Percentiles rank a stretch among this genome's conserved stretches.
Evolutionary conservation across 2,329 filamentous ascomycete species (phyloP).

Genomic region (Neofusicoccum parvum): DNA sequence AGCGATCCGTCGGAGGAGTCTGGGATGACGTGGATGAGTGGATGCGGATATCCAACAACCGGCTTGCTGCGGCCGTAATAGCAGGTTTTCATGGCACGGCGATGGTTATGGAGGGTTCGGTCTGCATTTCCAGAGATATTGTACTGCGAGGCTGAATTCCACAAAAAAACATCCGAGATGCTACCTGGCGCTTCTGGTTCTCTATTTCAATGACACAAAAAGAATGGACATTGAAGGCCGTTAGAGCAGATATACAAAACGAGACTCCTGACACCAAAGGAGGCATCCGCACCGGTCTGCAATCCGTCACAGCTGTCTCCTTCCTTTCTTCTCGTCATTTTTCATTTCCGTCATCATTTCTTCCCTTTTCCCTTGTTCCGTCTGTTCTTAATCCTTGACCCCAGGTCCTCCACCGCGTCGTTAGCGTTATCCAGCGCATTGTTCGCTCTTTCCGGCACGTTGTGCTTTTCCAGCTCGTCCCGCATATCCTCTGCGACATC

Average conservation of each 20-base stretch:
- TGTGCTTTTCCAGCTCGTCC: constrained; percentile 59
- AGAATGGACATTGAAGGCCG: constrained; percentile 20
- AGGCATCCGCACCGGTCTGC: not conserved
- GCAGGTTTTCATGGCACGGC: constrained; percentile 35
- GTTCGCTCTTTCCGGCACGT: constrained; percentile 46
- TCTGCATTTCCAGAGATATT: constrained; percentile 44
- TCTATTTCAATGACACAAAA: constrained; percentile 21
- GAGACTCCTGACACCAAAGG: constrained; percentile 17
- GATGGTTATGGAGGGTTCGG: constrained; percentile 41
- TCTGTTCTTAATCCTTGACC: constrained; percentile 31
- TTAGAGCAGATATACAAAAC: constrained; percentile 19
- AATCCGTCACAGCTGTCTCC: not conserved
- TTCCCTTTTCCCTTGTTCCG: constrained; percentile 24
- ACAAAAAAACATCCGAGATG: constrained; percentile 29
- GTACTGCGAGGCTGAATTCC: constrained; percentile 45
- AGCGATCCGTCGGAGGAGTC: constrained; percentile 27
- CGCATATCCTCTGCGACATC: constrained; percentile 58
- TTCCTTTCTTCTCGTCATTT: constrained; percentile 1
- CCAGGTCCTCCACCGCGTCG: constrained; percentile 33
- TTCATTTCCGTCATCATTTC: not conserved
- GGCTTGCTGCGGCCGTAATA: constrained; percentile 44
- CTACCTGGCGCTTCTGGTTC: constrained; percentile 22
- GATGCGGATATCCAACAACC: constrained; percentile 43
- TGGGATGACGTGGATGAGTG: constrained; percentile 21
- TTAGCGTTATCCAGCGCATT: constrained; percentile 33